Evolutionary conservation across 306 rosid genomes (phyloP).

Genomic region (Potentilla sterilis): DNA sequence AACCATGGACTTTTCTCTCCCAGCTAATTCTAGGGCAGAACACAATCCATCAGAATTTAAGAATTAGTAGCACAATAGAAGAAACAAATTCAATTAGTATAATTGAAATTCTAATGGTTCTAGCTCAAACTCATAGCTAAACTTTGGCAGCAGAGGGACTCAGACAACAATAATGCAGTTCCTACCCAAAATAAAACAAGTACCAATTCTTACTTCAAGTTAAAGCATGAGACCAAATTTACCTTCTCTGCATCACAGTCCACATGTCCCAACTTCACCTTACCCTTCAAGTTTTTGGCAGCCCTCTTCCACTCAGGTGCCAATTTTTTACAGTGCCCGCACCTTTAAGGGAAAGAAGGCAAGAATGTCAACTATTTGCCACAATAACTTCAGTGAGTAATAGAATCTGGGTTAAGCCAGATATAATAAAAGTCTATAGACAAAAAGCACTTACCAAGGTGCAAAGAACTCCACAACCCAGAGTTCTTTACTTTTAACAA

Average conservation of each 20-base stretch:
- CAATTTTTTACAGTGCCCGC: conserved; percentile 94
- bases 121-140: background rate
- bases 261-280: conserved; percentile 92
- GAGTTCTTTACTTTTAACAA: conserved; percentile 87
- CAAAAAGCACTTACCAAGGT: conserved; percentile 63
- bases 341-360: conserved; percentile 52
- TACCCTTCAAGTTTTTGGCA: conserved; percentile 73
- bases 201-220: background rate
- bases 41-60: background rate
- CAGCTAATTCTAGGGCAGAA: background rate
- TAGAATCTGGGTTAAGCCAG: background rate
- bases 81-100: background rate
- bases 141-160: background rate
- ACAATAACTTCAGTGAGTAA: background rate
- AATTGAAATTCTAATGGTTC: background rate
- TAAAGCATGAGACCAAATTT: conserved; percentile 7
- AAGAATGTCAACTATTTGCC: conserved; percentile 9
- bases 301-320: conserved; percentile 99
- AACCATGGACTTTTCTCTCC: background rate
- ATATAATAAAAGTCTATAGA: background rate
- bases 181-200: background rate
- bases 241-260: conserved; percentile 98
- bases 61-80: background rate
- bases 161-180: background rate
- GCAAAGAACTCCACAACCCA: conserved; percentile 99